Conservation (phyloP, 2,329 filamentous ascomycete species). For the Colletotrichum lentis region DNA sequence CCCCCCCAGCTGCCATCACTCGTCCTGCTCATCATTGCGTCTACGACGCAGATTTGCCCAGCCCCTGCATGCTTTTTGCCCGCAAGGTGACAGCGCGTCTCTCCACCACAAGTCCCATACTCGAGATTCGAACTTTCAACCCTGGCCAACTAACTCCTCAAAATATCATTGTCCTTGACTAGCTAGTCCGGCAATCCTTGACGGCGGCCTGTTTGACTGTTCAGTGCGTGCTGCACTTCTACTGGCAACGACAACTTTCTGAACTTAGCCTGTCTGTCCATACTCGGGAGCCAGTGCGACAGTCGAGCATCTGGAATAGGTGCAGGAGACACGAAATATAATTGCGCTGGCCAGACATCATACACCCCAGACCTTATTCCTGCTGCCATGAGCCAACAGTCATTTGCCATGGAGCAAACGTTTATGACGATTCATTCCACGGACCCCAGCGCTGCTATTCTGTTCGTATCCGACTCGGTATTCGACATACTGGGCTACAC, state of each 20-base stretch:
- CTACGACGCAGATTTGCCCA: conserved; percentile 7
- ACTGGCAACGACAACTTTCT: not conserved
- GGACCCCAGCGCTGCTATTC: conserved; percentile 83
- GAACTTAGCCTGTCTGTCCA: not conserved
- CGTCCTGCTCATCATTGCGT: conserved; percentile 1
- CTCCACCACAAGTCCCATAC: conserved; percentile 1
- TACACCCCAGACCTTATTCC: conserved; percentile 20
- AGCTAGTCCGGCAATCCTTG: not conserved
- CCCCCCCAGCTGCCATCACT: not conserved
- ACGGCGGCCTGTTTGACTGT: not conserved
- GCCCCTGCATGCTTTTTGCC: conserved; percentile 12
- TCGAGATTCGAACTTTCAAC: not conserved
- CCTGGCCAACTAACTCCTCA: conserved; percentile 5
- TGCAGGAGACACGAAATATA: not conserved
- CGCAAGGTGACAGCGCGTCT: conserved; percentile 12
- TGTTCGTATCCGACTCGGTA: conserved; percentile 86
- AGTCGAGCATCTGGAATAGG: not conserved
- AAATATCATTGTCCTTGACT: not conserved
- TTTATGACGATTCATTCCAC: conserved; percentile 83
- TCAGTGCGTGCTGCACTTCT: not conserved
- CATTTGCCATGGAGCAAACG: conserved; percentile 75
- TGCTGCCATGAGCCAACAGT: conserved; percentile 12
- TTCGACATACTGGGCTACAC: conserved; percentile 83
- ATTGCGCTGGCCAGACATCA: conserved; percentile 16
- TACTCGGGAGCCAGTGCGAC: not conserved